Percentiles rank a stretch among this genome's conserved stretches.
phyloP scores from a whole-genome alignment of 371 early-diverging fungal genomes.

The Mortierella sp. region DNA sequence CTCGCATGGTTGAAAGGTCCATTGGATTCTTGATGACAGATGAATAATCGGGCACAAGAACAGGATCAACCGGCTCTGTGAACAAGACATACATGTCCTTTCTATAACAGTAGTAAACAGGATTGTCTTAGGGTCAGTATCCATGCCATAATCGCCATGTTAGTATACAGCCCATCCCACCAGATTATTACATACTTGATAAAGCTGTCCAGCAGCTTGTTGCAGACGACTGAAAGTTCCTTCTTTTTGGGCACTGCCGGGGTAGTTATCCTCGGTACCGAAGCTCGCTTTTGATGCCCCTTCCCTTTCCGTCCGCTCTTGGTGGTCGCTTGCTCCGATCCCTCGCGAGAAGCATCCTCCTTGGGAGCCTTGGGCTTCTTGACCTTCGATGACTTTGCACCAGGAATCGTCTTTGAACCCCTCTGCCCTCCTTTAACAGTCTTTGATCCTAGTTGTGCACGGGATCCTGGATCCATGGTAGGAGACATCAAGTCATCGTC shows the following conservation, averaged over 20 bases:
- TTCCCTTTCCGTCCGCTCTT: slow-evolving; percentile 31
- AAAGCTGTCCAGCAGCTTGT: slow-evolving; percentile 62
- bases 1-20: slow-evolving; percentile 77
- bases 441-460: slow-evolving; percentile 23
- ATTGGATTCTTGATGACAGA: slow-evolving; percentile 77
- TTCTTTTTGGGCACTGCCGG: slow-evolving; percentile 50
- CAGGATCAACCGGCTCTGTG: slow-evolving; percentile 83
- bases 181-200: slow-evolving; percentile 61
- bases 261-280: slow-evolving; percentile 44
- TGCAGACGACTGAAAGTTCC: slow-evolving; percentile 59
- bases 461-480: slow-evolving; percentile 13
- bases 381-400: slow-evolving; percentile 21
- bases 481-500: slow-evolving; percentile 15
- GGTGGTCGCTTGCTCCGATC: slow-evolving; percentile 57
- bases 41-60: slow-evolving; percentile 79
- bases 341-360: slow-evolving; percentile 50
- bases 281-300: slow-evolving; percentile 11
- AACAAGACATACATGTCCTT: slow-evolving; percentile 76
- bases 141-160: too few species aligned
- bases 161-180: too few species aligned
- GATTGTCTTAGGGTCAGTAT: neutral
- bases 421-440: slow-evolving; percentile 18
- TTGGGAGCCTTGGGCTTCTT: slow-evolving; percentile 20
- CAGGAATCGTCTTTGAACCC: slow-evolving; percentile 38
- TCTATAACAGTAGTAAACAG: slow-evolving; percentile 15